Percentiles rank a stretch among this genome's conserved stretches.
phyloP scores from a whole-genome alignment of 2,329 filamentous ascomycete genomes.

The Alternaria sp. region DNA sequence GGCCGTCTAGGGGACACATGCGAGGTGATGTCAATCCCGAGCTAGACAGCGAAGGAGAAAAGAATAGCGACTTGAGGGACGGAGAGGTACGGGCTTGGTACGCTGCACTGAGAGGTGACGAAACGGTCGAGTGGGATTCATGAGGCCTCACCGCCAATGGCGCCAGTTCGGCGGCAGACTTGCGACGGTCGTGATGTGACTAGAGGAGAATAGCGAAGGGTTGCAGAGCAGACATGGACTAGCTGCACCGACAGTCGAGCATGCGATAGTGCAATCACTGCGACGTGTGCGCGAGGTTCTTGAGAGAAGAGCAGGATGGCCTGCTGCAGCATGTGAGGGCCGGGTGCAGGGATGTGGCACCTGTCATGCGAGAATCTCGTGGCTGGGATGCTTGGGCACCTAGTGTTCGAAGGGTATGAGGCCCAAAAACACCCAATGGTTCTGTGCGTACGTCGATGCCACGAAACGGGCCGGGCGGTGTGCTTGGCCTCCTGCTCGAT shows the following conservation, averaged over 20 bases:
- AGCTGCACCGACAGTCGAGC: neutral
- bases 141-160: slow-evolving; percentile 17
- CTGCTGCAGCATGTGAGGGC: too few species aligned
- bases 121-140: neutral
- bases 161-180: slow-evolving; percentile 7
- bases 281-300: neutral
- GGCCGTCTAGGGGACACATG: neutral
- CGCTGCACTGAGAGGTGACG: neutral
- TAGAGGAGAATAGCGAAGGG: neutral
- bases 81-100: slow-evolving; percentile 1
- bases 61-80: neutral
- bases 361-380: slow-evolving; percentile 11
- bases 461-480: slow-evolving; percentile 19
- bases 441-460: slow-evolving; percentile 5
- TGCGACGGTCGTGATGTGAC: neutral
- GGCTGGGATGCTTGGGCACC: neutral
- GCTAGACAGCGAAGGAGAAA: neutral
- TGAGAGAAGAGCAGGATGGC: too few species aligned
- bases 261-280: slow-evolving; percentile 16
- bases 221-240: neutral
- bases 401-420: neutral
- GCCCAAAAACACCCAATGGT: slow-evolving; percentile 5
- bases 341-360: too few species aligned
- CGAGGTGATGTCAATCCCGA: slow-evolving; percentile 13
- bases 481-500: slow-evolving; percentile 18